Evolutionary conservation across 2,329 filamentous ascomycete species (phyloP).

Genomic region (Harringtonia lauricola): DNA sequence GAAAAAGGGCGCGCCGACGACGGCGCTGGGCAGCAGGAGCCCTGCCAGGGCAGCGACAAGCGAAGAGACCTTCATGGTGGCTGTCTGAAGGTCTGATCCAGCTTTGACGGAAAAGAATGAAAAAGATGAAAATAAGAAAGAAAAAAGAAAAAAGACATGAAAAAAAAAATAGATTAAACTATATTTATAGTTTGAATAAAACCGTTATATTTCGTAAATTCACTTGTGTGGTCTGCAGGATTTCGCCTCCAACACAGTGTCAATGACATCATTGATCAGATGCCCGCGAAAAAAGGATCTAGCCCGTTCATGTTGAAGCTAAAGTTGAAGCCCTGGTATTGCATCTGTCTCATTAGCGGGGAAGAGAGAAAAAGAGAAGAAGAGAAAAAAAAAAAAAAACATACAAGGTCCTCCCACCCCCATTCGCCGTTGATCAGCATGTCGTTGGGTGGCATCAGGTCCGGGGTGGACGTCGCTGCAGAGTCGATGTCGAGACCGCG

Average conservation of each 20-base stretch:
- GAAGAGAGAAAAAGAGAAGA: background rate
- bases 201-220: no score
- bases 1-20: background rate
- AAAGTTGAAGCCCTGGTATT: constrained; percentile 12
- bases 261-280: no score
- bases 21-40: background rate
- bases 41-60: background rate
- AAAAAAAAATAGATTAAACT: no score
- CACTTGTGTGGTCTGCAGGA: no score
- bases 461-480: background rate
- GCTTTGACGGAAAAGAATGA: no score
- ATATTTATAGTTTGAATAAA: no score
- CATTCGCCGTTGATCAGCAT: constrained; percentile 6
- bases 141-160: no score
- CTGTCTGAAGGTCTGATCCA: no score
- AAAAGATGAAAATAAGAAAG: no score
- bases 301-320: constrained; percentile 11
- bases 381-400: background rate
- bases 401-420: constrained; percentile 14
- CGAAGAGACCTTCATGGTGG: background rate
- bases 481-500: no score
- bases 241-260: no score
- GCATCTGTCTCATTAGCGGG: constrained; percentile 7
- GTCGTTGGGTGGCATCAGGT: background rate
- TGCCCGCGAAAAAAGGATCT: constrained; percentile 6